phyloP scores from a whole-genome alignment of 2,329 filamentous ascomycete genomes.

The Pezicula carpinea region DNA sequence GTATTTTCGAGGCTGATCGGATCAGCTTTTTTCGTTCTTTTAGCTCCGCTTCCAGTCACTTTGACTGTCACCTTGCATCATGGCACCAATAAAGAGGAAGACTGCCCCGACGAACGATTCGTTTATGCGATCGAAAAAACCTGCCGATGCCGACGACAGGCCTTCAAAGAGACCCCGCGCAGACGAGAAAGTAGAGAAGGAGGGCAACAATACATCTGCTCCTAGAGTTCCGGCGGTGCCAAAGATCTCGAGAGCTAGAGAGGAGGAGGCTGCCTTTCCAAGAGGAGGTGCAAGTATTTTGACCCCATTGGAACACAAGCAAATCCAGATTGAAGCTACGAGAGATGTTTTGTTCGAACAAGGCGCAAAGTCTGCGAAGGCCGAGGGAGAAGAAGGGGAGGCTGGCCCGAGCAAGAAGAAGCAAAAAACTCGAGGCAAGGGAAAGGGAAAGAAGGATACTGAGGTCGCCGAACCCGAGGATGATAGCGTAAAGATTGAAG shows the following conservation, averaged over 20 bases:
- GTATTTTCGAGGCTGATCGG: neutral
- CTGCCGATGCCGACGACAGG: slow-evolving; percentile 17
- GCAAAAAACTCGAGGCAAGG: slow-evolving; percentile 48
- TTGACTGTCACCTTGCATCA: slow-evolving; percentile 8
- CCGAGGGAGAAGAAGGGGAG: slow-evolving; percentile 29
- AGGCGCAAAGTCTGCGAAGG: slow-evolving; percentile 44
- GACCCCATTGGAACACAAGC: slow-evolving; percentile 91
- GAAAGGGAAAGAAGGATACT: slow-evolving; percentile 47
- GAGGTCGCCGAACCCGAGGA: slow-evolving; percentile 43
- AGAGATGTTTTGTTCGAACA: slow-evolving; percentile 87
- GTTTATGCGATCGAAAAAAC: slow-evolving; percentile 26
- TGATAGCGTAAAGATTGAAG: slow-evolving; percentile 68
- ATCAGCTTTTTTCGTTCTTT: neutral
- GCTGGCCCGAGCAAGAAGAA: slow-evolving; percentile 39
- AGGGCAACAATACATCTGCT: slow-evolving; percentile 7
- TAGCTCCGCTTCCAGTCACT: neutral
- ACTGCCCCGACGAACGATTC: slow-evolving; percentile 27
- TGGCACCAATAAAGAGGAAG: slow-evolving; percentile 31
- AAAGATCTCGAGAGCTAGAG: slow-evolving; percentile 45
- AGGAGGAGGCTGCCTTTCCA: slow-evolving; percentile 88
- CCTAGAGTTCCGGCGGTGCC: slow-evolving; percentile 16
- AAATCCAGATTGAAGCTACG: slow-evolving; percentile 90
- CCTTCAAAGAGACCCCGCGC: slow-evolving; percentile 25
- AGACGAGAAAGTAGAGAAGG: slow-evolving; percentile 20
- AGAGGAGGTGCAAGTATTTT: slow-evolving; percentile 86